phyloP scores from a whole-genome alignment of 768 basidiomycete genomes.

The Agrocybe pediades region DNA sequence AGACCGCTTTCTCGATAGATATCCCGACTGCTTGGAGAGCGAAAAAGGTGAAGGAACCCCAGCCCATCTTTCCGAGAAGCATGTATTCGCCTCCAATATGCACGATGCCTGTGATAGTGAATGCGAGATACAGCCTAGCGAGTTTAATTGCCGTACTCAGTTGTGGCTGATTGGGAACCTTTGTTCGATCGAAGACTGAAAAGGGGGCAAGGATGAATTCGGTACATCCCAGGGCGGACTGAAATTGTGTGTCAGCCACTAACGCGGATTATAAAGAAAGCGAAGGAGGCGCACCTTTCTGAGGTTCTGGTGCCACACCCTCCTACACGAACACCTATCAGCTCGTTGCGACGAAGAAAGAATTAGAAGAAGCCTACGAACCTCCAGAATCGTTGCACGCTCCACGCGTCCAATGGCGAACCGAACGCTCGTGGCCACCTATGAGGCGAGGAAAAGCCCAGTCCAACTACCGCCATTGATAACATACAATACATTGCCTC shows the following conservation, averaged over 20 bases:
- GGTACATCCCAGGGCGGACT: slow-evolving; percentile 13
- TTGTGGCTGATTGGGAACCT: neutral
- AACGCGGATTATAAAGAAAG: neutral
- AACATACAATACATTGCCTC: slow-evolving; percentile 17
- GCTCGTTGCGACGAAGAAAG: neutral
- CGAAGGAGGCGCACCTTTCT: slow-evolving; percentile 17
- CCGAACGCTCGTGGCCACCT: slow-evolving; percentile 28
- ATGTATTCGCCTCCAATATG: slow-evolving; percentile 35
- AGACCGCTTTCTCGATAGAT: slow-evolving; percentile 9
- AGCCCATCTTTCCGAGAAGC: slow-evolving; percentile 24
- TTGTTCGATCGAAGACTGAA: neutral
- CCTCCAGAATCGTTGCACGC: slow-evolving; percentile 25
- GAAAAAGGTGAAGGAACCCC: slow-evolving; percentile 33
- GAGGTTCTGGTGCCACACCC: slow-evolving; percentile 22
- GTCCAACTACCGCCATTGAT: slow-evolving; percentile 13
- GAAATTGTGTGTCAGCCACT: neutral
- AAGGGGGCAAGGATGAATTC: neutral
- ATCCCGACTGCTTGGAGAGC: slow-evolving; percentile 34
- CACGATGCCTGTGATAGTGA: slow-evolving; percentile 32
- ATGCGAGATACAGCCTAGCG: slow-evolving; percentile 23
- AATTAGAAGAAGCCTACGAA: slow-evolving; percentile 5
- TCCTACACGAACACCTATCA: neutral
- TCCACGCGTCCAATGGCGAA: slow-evolving; percentile 18
- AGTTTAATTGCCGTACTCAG: neutral
- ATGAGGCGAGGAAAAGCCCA: slow-evolving; percentile 21